Percentiles rank a stretch among this genome's conserved stretches.
Conservation (phyloP, 1,284 basidiomycete species). For the Sporisorium iseilematis-ciliati region DNA sequence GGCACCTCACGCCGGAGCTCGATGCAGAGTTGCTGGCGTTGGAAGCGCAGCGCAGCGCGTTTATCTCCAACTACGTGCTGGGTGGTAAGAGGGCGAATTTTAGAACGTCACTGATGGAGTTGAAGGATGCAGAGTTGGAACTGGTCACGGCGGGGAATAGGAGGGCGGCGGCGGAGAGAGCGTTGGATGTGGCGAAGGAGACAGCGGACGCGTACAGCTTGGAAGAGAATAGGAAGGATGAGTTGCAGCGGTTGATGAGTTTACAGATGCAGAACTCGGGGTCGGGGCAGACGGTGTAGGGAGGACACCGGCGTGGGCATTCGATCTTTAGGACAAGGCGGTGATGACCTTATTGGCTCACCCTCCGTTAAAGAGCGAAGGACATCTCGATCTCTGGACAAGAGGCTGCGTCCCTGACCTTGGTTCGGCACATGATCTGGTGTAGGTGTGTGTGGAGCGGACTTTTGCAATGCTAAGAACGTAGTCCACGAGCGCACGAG, state of each 20-base stretch:
- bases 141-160: not conserved
- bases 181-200: slow-evolving; percentile 34
- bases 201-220: slow-evolving; percentile 43
- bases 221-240: slow-evolving; percentile 48
- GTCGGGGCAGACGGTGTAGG: not conserved
- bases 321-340: no score
- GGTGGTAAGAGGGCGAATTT: slow-evolving; percentile 11
- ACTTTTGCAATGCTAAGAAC: no score
- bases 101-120: not conserved
- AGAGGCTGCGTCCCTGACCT: no score
- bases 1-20: slow-evolving; percentile 31
- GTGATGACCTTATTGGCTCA: no score
- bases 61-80: slow-evolving; percentile 17
- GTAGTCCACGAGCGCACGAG: no score
- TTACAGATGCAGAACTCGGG: slow-evolving; percentile 10
- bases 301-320: no score
- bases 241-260: slow-evolving; percentile 18
- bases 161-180: slow-evolving; percentile 13
- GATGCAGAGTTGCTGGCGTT: slow-evolving; percentile 34
- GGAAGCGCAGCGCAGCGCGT: slow-evolving; percentile 17
- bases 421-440: no score
- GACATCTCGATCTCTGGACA: no score
- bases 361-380: no score
- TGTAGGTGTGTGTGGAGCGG: no score
- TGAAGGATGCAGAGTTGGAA: slow-evolving; percentile 30